Percentiles rank a stretch among this genome's conserved stretches.
Evolutionary conservation across 2,329 filamentous ascomycete species (phyloP).

Genomic region (Aspergillus quadricinctus): DNA sequence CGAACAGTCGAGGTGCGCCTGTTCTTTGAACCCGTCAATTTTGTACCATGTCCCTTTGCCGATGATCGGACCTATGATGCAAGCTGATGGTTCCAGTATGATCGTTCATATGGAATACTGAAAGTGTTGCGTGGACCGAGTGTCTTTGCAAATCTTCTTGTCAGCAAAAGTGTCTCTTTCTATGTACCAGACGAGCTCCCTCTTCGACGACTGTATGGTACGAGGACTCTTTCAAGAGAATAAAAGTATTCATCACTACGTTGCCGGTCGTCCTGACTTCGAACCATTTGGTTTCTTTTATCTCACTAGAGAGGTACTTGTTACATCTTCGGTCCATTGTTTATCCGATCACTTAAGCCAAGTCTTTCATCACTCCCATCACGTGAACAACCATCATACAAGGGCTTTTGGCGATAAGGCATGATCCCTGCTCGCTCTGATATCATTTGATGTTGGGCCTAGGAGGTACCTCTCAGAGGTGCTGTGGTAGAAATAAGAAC

Average conservation of each 20-base stretch:
- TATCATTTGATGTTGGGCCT: neutral
- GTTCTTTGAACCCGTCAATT: conserved; percentile 6
- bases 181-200: neutral
- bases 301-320: neutral
- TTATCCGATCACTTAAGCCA: neutral
- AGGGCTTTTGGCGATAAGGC: neutral
- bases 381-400: neutral
- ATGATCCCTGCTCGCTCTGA: neutral
- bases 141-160: neutral
- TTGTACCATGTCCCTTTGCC: conserved; percentile 3
- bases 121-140: neutral
- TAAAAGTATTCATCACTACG: neutral
- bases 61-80: neutral
- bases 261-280: neutral
- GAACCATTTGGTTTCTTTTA: neutral
- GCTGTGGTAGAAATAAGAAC: neutral
- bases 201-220: neutral
- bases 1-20: conserved; percentile 3
- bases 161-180: neutral
- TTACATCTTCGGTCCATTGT: neutral
- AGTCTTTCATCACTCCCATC: neutral
- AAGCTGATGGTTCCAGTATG: neutral
- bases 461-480: too few relatives aligned
- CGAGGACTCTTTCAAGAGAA: neutral
- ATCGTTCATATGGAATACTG: neutral